Conservation (phyloP, 2,329 filamentous ascomycete species). For the Neofusicoccum cordaticola region DNA sequence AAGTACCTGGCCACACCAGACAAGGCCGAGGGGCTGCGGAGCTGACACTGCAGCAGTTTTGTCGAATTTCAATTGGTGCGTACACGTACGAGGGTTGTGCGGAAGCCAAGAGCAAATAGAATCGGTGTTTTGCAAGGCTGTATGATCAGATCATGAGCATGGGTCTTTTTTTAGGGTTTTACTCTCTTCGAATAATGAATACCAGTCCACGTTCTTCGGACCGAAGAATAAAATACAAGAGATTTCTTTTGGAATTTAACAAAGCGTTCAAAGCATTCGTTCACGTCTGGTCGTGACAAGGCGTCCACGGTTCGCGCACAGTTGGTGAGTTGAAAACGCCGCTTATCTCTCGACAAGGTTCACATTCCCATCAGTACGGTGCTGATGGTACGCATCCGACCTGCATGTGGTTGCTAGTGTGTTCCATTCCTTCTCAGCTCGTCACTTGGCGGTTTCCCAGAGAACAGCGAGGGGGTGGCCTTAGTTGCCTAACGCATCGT, state of each 20-base stretch:
- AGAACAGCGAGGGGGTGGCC: too few species aligned
- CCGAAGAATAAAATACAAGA: slow-evolving; percentile 5
- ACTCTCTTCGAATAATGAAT: slow-evolving; percentile 16
- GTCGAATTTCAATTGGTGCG: neutral
- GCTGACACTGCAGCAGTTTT: neutral
- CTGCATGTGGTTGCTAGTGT: too few species aligned
- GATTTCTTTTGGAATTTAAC: neutral
- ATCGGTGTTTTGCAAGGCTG: slow-evolving; percentile 13
- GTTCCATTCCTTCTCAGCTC: too few species aligned
- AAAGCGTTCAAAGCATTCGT: too few species aligned
- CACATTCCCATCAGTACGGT: too few species aligned
- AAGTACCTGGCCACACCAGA: neutral
- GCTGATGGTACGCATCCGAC: too few species aligned
- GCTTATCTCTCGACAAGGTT: too few species aligned
- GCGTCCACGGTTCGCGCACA: too few species aligned
- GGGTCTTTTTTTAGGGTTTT: slow-evolving; percentile 10
- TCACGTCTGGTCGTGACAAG: too few species aligned
- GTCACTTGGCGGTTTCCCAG: neutral
- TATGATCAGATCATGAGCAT: slow-evolving; percentile 16
- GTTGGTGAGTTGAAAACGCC: too few species aligned
- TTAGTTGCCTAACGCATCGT: too few species aligned
- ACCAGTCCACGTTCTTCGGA: slow-evolving; percentile 1
- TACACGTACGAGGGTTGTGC: neutral
- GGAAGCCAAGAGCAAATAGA: slow-evolving; percentile 7
- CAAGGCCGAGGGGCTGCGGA: neutral